Base-by-base conservation (phyloP, 192 early-diverging fungal genomes). In the Entomortierella beljakovae region DNA sequence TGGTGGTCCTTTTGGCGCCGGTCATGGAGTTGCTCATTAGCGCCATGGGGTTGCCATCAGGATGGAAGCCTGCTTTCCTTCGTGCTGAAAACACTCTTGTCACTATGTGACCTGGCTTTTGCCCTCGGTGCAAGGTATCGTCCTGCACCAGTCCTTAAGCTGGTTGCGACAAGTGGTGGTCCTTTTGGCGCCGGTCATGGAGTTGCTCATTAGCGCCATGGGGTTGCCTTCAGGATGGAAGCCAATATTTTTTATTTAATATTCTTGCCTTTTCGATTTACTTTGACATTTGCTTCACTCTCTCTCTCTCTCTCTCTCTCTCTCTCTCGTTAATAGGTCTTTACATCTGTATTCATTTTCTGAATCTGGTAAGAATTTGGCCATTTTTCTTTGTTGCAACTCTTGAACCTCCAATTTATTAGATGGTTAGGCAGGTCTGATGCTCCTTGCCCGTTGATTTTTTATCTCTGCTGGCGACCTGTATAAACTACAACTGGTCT, bases 11-110 rank as follows among this genome's bases (percentile, higher is more conserved):
- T 29, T 20, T 65, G 63, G 63, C 63, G 37, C 63, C 63, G 34
- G 63, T 65, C 63, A 65, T 65, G 63, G 63, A 42, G 55, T 46
- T 63, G 63, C 63, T 65, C 52, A 65, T 65, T 54, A 65, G 63
- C 63, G 63, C 63, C 51, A 65, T 65, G 61, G 61, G 61, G 61
- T 63, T 6, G 61, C 49, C 61, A 52, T 33, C 49, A n/a, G 59
- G 61, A 64, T 64, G 61, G 61, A 64, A 35, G 49, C 61, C 61
- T 64, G 32, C 32, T 52, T 2, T 50, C 34, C 40, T 58, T 55
- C 48, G 37, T 50, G n/a, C 26, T 40, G 63, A 65, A 65, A 65
- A 65, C 63, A 65, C 52, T 55, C 63, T 54, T 65, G 63, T 65
- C 63, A 65, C 20, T 55, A 55, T 40, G 50, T 52, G 63, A 55